Conservation (phyloP, 2,329 filamentous ascomycete species). For the Hymenoscyphus fructigenus region DNA sequence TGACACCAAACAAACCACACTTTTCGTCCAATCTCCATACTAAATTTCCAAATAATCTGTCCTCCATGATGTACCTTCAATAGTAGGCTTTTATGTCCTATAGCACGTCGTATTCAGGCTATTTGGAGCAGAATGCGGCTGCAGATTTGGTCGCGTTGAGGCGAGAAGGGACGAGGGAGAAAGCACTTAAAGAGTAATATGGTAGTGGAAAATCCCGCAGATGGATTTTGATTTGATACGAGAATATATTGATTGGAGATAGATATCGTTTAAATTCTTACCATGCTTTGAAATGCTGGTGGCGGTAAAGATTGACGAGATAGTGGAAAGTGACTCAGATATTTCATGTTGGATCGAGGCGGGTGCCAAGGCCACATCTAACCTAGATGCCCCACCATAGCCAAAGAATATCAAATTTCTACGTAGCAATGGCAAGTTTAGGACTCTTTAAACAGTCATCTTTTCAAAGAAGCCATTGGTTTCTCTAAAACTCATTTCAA, state of each 20-base stretch:
- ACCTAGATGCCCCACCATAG: not conserved
- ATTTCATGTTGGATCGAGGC: not conserved
- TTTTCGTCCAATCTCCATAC: not conserved
- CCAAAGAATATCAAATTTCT: not conserved
- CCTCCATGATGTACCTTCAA: conserved; percentile 8
- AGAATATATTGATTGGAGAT: not conserved
- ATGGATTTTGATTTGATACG: not conserved
- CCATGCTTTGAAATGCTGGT: not conserved
- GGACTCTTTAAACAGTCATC: not conserved
- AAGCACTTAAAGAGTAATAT: conserved; percentile 22
- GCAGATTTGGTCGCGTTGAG: conserved; percentile 17
- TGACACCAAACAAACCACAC: conserved; percentile 3
- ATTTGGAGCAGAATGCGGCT: conserved; percentile 14
- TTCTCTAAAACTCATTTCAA: not conserved
- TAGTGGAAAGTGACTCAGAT: not conserved
- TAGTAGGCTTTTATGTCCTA: conserved; percentile 13
- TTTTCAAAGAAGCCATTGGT: not conserved
- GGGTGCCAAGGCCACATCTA: not conserved
- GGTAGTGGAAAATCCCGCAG: conserved; percentile 12
- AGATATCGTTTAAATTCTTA: not conserved
- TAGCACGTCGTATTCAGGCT: conserved; percentile 23
- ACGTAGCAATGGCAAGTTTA: not conserved
- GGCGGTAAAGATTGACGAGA: not conserved
- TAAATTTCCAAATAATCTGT: not conserved
- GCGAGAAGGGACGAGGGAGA: conserved; percentile 16